phyloP scores from a whole-genome alignment of 768 basidiomycete genomes.

The Termitomyces sp. region DNA sequence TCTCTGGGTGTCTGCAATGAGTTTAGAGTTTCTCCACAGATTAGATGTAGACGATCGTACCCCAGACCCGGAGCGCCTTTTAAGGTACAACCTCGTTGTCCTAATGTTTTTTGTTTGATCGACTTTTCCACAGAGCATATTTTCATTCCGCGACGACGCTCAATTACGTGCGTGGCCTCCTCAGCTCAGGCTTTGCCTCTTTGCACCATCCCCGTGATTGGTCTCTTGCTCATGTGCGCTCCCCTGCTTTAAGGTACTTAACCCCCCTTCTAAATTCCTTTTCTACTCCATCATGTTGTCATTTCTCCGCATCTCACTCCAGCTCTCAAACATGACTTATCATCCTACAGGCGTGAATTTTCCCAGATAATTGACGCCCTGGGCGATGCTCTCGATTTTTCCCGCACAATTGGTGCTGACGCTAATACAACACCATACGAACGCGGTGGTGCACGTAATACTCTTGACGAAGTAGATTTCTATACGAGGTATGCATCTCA shows the following conservation, averaged over 20 bases:
- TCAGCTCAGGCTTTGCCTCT: conserved; percentile 93
- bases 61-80: conserved; percentile 85
- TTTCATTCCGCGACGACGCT: conserved; percentile 93
- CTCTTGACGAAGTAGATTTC: conserved; percentile 86
- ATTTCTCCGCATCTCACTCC: neutral
- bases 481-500: conserved; percentile 67
- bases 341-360: conserved; percentile 60
- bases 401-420: conserved; percentile 78
- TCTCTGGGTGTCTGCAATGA: neutral
- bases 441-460: conserved; percentile 62
- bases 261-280: neutral
- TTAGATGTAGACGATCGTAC: conserved; percentile 72
- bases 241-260: conserved; percentile 60
- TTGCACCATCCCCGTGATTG: conserved; percentile 85
- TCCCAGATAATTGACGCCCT: conserved; percentile 80
- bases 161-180: conserved; percentile 85
- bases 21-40: conserved; percentile 23
- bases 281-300: neutral
- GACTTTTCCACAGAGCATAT: conserved; percentile 63
- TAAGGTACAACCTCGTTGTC: conserved; percentile 46
- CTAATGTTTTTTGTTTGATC: neutral
- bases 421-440: conserved; percentile 48
- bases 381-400: conserved; percentile 91
- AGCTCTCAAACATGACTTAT: neutral
- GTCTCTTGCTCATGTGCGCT: conserved; percentile 91